Conservation (phyloP, 352 stramenopile genomes). For the Pythium volutum region DNA sequence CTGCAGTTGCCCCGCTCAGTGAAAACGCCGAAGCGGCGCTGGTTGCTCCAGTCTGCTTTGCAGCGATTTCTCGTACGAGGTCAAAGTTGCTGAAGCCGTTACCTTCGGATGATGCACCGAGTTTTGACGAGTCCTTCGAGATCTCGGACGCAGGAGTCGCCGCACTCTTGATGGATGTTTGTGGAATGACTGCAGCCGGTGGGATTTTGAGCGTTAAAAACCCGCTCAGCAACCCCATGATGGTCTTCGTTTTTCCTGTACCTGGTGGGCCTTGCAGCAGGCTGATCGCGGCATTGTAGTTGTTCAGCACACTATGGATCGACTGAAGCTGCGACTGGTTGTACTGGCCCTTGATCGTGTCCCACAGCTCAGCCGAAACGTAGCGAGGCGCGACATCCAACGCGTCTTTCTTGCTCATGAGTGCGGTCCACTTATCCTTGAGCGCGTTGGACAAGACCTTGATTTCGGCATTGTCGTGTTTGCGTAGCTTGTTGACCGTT, state of each 20-base stretch:
- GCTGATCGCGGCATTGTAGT: conserved; percentile 82
- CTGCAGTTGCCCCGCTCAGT: conserved; percentile 43
- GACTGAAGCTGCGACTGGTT: conserved; percentile 87
- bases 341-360: conserved; percentile 73
- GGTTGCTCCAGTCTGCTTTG: conserved; percentile 10
- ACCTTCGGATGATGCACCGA: conserved; percentile 5
- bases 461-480: conserved; percentile 60
- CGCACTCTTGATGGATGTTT: neutral
- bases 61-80: conserved; percentile 31
- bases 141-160: neutral
- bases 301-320: conserved; percentile 85
- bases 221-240: conserved; percentile 80
- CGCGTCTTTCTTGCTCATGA: conserved; percentile 67
- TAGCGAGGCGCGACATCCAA: conserved; percentile 59
- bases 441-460: conserved; percentile 41
- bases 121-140: conserved; percentile 1
- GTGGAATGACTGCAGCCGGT: conserved; percentile 39
- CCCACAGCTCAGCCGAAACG: conserved; percentile 59
- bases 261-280: conserved; percentile 94
- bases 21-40: conserved; percentile 39
- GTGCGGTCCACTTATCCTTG: conserved; percentile 77
- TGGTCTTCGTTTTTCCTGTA: conserved; percentile 94
- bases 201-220: conserved; percentile 65
- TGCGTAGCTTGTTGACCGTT: conserved; percentile 81
- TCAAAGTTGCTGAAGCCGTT: conserved; percentile 58